Base-by-base conservation (phyloP, 129 eudicot genomes). In the Solidago caesia region DNA sequence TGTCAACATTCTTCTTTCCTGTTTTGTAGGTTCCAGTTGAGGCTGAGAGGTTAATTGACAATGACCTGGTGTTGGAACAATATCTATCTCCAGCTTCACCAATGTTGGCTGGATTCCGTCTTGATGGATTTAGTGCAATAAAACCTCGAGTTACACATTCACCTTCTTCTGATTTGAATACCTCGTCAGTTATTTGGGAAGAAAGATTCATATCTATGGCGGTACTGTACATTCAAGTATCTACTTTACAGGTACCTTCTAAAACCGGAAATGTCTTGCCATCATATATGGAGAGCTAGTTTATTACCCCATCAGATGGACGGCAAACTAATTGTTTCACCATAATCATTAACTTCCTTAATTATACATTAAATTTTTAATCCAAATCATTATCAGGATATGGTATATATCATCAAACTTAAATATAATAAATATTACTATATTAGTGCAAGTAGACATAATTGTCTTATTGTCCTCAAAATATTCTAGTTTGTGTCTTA, bases 61-160 rank as follows among this genome's bases (percentile, higher is more conserved):
- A 85, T 72, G 96, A 88, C 65, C 89, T 94, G 63, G 85, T 88
- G 42, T 76, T 94, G 71, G 98, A 94, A 76, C 97, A 86, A 66
- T 90, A 79, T 75, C 74, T 88, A 57, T 79, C 89, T 68, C 96
- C 92, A 55, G 97, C 86, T 81, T 90, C 98, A 68, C 98, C 98
- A 14, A 49, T 79, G 88, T 75, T 94, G 74, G 96, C 93, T 65
- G 98, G 98, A 68, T 90, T 94, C 74, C 96, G 98, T 57, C 75
- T 94, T 73, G 98, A 94, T 84, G 96, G 93, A 25, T 86, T 94
- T 60, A 85, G 85, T 80, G 96, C 91, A 63, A 88, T 93, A 72
- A 88, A 80, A 79, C 96, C 92, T 72, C 91, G 91, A 67, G 92
- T 86, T 15, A 85, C 88, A 64, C 98, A 93, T 79, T 90, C 98